Conservation (phyloP, 2,329 filamentous ascomycete genomes). For the Ophiostoma himal-ulmi region DNA sequence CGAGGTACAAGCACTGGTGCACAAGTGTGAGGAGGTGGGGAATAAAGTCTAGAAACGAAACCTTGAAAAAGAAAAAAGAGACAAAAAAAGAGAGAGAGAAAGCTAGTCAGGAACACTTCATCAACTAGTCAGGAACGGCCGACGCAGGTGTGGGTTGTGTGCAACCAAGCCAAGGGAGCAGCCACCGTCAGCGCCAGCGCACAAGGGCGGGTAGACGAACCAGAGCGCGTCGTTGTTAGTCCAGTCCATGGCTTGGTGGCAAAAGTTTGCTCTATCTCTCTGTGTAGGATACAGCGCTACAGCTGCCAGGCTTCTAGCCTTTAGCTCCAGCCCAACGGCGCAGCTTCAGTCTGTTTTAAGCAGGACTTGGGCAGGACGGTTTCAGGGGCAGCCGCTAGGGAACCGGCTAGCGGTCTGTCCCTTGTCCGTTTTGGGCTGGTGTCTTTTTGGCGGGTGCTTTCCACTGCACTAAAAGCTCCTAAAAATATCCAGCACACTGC, state of each 20-base stretch:
- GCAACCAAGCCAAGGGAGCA: slow-evolving; percentile 1
- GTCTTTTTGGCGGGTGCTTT: neutral
- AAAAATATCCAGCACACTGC: neutral
- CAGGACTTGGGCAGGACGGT: slow-evolving; percentile 3
- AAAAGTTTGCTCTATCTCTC: neutral
- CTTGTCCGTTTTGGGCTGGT: slow-evolving; percentile 2
- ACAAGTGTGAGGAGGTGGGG: neutral
- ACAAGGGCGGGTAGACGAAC: slow-evolving; percentile 7
- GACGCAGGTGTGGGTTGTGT: neutral
- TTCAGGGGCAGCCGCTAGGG: slow-evolving; percentile 8
- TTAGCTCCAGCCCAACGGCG: neutral
- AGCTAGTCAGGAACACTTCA: slow-evolving; percentile 10
- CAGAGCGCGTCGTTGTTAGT: slow-evolving; percentile 4
- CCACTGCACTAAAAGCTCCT: neutral
- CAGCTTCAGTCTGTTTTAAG: slow-evolving; percentile 12
- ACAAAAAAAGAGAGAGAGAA: neutral
- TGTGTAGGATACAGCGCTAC: neutral
- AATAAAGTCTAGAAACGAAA: neutral
- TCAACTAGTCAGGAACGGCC: slow-evolving; percentile 12
- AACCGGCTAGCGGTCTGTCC: slow-evolving; percentile 3
- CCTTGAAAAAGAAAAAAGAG: neutral
- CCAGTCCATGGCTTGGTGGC: neutral
- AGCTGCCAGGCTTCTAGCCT: neutral
- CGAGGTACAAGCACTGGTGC: neutral
- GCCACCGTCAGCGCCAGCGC: neutral